Evolutionary conservation across 2,329 filamentous ascomycete genomes (phyloP).

Genomic region (Pseudovirgaria hyperparasitica): DNA sequence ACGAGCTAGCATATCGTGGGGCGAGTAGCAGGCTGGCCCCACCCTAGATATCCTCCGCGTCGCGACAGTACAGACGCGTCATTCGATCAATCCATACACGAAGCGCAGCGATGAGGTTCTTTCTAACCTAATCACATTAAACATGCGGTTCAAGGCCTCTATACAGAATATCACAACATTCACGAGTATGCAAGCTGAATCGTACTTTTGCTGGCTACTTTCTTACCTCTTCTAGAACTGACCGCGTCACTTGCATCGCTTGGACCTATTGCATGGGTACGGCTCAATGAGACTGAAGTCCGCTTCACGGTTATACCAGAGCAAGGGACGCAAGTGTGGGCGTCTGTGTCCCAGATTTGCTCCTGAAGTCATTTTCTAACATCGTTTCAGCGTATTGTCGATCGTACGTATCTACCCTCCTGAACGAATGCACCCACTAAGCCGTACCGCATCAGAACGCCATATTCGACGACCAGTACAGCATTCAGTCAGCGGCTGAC

Average conservation of each 20-base stretch:
- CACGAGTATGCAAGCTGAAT: constrained; percentile 31
- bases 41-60: no score
- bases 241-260: constrained; percentile 50
- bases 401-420: constrained; percentile 22
- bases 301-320: constrained; percentile 95
- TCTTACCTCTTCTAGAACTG: constrained; percentile 34
- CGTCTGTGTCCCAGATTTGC: constrained; percentile 41
- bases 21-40: no score
- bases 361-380: constrained; percentile 10
- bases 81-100: no score
- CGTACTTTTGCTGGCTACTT: background rate
- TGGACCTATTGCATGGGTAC: constrained; percentile 81
- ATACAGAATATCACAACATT: constrained; percentile 40
- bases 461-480: constrained; percentile 75
- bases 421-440: constrained; percentile 18
- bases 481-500: constrained; percentile 71
- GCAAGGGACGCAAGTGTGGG: constrained; percentile 92
- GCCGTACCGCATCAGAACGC: constrained; percentile 49
- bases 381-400: constrained; percentile 22
- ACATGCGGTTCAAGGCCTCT: constrained; percentile 43
- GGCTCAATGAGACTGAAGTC: constrained; percentile 73
- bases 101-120: no score
- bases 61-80: no score
- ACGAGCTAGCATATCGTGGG: no score
- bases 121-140: no score